phyloP scores from a whole-genome alignment of 2,329 filamentous ascomycete genomes.

The Neoscytalidium dimidiatum region DNA sequence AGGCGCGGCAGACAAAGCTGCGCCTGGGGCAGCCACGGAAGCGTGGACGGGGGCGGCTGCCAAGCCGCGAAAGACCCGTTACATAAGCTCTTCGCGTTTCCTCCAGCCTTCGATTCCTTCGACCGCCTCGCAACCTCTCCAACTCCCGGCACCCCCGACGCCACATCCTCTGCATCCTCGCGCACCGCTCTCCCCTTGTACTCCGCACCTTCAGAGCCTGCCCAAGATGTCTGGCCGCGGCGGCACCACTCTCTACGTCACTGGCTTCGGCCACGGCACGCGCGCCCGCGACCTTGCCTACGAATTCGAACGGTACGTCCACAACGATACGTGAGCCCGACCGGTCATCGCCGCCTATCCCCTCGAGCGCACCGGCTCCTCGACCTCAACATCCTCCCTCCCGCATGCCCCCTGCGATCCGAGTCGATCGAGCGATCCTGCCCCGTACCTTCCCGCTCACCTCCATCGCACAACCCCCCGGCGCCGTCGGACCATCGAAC shows the following conservation, averaged over 20 bases:
- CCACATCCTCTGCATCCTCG: constrained; percentile 18
- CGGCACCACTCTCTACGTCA: constrained; percentile 94
- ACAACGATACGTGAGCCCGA: constrained; percentile 44
- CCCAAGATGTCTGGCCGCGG: constrained; percentile 78
- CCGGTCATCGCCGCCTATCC: constrained; percentile 24
- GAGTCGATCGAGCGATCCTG: constrained; percentile 37
- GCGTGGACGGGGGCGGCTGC: not conserved
- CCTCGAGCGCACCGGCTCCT: constrained; percentile 23
- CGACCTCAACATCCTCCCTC: constrained; percentile 35
- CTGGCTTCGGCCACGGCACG: constrained; percentile 98
- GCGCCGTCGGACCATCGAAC: constrained; percentile 23
- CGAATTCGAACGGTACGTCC: constrained; percentile 99
- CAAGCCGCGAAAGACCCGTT: not conserved
- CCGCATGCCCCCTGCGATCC: constrained; percentile 16
- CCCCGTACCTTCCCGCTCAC: constrained; percentile 32
- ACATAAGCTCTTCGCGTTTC: constrained; percentile 6
- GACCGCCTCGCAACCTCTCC: constrained; percentile 5
- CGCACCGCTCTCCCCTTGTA: constrained; percentile 14
- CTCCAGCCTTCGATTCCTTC: constrained; percentile 13
- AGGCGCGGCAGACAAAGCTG: constrained; percentile 2
- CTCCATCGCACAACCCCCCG: constrained; percentile 23
- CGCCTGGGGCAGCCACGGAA: not conserved
- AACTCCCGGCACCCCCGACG: constrained; percentile 10
- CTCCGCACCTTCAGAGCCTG: not conserved
- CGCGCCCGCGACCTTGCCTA: constrained; percentile 98